These are phyloP conservation scores for Glycyrrhiza uralensis DNA, from an alignment of 306 rosid species.

Conservation along the genomic window DNA sequence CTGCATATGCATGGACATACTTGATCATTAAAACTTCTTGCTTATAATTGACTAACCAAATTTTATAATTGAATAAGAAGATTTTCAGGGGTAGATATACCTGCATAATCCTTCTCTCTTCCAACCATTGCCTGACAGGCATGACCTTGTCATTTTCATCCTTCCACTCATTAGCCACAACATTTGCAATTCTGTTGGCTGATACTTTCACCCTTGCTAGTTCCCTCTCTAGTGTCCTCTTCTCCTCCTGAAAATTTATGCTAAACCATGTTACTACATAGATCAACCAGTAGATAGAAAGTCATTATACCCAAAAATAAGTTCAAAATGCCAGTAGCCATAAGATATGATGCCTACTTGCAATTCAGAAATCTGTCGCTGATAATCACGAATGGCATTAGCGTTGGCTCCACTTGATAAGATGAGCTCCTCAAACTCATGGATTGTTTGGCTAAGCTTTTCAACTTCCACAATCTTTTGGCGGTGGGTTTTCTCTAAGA, in stretches of 20 bases:
- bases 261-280: constrained; percentile 20
- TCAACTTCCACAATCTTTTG: constrained; percentile 88
- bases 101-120: constrained; percentile 86
- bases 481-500: constrained; percentile 81
- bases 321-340: neutral
- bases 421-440: constrained; percentile 82
- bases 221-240: constrained; percentile 86
- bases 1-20: constrained; percentile 31
- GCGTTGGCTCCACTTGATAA: constrained; percentile 75
- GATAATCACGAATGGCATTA: constrained; percentile 70
- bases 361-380: constrained; percentile 64
- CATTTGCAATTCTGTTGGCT: constrained; percentile 80
- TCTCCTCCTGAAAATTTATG: constrained; percentile 68
- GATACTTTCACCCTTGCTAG: constrained; percentile 80
- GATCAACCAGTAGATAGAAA: neutral
- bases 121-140: constrained; percentile 96
- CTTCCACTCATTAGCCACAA: constrained; percentile 92
- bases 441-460: constrained; percentile 87
- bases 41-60: neutral
- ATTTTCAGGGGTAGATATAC: constrained; percentile 30
- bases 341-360: constrained; percentile 45
- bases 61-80: neutral
- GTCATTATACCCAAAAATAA: neutral
- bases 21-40: constrained; percentile 13
- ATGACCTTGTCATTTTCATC: constrained; percentile 86